phyloP scores from a whole-genome alignment of 202 grass and related monocot genomes.

The Eragrostis tef region DNA sequence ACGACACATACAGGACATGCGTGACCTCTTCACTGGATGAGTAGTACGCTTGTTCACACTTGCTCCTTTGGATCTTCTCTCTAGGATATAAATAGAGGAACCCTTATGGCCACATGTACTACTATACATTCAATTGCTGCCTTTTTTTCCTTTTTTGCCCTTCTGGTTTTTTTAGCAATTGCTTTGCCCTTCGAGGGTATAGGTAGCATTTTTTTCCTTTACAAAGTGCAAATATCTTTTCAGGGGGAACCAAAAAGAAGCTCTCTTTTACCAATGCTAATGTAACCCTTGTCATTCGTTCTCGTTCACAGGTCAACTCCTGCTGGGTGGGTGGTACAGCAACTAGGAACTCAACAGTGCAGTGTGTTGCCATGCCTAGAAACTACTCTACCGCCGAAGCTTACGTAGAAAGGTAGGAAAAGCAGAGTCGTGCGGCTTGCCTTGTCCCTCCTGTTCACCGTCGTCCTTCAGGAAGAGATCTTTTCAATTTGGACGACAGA shows the following conservation, averaged over 20 bases:
- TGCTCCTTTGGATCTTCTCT: conserved; percentile 9
- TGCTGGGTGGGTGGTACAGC: not conserved
- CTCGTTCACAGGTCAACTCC: conserved; percentile 38
- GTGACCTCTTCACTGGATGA: not conserved
- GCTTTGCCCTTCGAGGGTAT: no score
- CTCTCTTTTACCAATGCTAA: no score
- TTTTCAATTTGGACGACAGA: not conserved
- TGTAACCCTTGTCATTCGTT: not conserved
- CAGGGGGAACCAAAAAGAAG: no score
- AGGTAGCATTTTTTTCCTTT: no score
- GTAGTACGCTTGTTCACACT: not conserved
- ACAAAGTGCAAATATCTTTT: no score
- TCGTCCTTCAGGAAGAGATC: not conserved
- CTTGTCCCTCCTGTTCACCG: conserved; percentile 20
- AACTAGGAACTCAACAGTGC: conserved; percentile 7
- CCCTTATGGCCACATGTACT: no score
- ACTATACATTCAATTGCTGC: no score
- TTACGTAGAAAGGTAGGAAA: not conserved
- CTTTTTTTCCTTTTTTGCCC: no score
- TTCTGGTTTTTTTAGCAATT: no score
- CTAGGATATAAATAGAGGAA: conserved; percentile 3
- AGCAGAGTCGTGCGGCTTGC: conserved; percentile 22
- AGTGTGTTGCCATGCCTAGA: not conserved
- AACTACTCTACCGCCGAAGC: not conserved
- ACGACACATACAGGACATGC: not conserved